Percentiles rank a stretch among this genome's conserved stretches.
phyloP scores from a whole-genome alignment of 2,329 filamentous ascomycete genomes.

The Whalleya microplaca region DNA sequence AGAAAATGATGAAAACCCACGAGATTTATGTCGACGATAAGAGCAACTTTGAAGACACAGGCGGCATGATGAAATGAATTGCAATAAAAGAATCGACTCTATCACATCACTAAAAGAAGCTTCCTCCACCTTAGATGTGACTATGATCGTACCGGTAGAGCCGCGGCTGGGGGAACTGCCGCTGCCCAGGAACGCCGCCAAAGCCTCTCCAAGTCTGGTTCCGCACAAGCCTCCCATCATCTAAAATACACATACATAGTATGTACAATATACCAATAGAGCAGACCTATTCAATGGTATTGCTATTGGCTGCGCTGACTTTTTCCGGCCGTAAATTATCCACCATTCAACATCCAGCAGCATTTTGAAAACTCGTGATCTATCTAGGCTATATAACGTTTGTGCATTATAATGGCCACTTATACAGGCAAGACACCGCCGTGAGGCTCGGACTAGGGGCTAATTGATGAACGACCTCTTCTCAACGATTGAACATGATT shows the following conservation, averaged over 20 bases:
- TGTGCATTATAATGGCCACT: conserved; percentile 6
- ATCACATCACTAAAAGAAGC: conserved; percentile 28
- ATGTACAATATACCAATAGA: conserved; percentile 15
- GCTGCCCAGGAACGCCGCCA: conserved; percentile 27
- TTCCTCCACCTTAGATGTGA: conserved; percentile 25
- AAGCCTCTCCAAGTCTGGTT: conserved; percentile 25
- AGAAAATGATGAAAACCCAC: conserved; percentile 26
- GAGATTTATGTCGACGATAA: neutral
- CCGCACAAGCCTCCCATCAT: conserved; percentile 28
- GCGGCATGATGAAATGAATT: conserved; percentile 27
- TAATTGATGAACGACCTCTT: too few species aligned
- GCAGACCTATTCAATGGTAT: conserved; percentile 5
- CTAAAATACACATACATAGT: conserved; percentile 4
- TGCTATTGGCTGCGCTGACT: conserved; percentile 4
- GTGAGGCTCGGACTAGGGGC: conserved; percentile 7
- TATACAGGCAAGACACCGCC: neutral
- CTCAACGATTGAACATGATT: too few species aligned
- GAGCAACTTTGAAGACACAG: neutral
- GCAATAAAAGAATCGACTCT: conserved; percentile 24
- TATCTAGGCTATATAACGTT: conserved; percentile 9
- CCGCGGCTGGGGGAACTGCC: conserved; percentile 28
- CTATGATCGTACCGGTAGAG: conserved; percentile 20
- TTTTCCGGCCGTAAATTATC: conserved; percentile 26
- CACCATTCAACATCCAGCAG: conserved; percentile 22
- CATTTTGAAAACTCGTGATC: conserved; percentile 9